These are phyloP conservation scores for Agarophyton chilense DNA, from an alignment of 23 red algal species.

Conservation along the genomic window DNA sequence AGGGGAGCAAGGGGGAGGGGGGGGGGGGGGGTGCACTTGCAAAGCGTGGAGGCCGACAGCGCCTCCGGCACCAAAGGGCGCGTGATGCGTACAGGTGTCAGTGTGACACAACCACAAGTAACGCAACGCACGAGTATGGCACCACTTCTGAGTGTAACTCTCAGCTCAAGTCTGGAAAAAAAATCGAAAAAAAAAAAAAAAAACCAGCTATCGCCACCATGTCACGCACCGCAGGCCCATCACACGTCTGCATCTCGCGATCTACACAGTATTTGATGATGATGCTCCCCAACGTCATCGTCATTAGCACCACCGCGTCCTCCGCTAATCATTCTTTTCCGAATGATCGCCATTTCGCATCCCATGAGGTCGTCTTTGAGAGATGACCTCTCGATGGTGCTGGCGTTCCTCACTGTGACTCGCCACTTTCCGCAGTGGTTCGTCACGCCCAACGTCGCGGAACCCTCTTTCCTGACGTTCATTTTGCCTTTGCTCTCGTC, in stretches of 20 bases:
- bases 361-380: neutral
- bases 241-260: neutral
- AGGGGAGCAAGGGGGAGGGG: neutral
- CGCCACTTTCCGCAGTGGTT: neutral
- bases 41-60: neutral
- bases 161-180: neutral
- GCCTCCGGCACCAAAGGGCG: neutral
- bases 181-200: neutral
- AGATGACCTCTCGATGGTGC: neutral
- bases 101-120: neutral
- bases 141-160: too few species aligned
- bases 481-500: slow-evolving; percentile 18
- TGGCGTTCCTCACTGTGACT: slow-evolving; percentile 20
- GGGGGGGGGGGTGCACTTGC: neutral
- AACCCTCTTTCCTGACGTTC: slow-evolving; percentile 25
- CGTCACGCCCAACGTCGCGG: neutral
- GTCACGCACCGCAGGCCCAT: neutral
- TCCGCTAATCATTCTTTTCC: neutral
- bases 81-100: neutral
- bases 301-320: neutral
- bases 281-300: neutral
- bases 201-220: neutral
- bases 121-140: too few species aligned
- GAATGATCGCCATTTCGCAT: neutral
- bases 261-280: too few species aligned